Evolutionary conservation across 306 rosid species (phyloP).

Genomic region (Hippophae tibetana): DNA sequence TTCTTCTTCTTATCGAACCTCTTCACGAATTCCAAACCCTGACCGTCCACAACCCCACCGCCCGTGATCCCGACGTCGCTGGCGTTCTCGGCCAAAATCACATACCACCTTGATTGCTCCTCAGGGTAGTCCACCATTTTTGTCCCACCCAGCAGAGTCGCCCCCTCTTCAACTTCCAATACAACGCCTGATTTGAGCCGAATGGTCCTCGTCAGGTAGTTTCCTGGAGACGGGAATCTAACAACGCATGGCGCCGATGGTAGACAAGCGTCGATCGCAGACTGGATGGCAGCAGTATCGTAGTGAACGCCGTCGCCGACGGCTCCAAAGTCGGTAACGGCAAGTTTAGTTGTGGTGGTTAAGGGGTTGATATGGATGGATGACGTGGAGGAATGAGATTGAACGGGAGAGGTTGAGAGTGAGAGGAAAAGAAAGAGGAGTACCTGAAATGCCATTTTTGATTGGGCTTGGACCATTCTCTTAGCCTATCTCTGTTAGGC

Average conservation of each 20-base stretch:
- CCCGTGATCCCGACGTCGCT: slow-evolving; percentile 64
- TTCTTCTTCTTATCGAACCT: slow-evolving; percentile 64
- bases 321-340: slow-evolving; percentile 73
- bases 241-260: slow-evolving; percentile 31
- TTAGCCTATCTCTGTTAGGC: too few species aligned
- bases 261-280: slow-evolving; percentile 60
- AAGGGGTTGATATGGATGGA: not conserved
- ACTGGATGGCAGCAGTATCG: slow-evolving; percentile 73
- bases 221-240: slow-evolving; percentile 52
- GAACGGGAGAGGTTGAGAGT: slow-evolving; percentile 17
- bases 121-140: slow-evolving; percentile 51
- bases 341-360: slow-evolving; percentile 20
- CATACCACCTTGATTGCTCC: slow-evolving; percentile 63
- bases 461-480: too few species aligned
- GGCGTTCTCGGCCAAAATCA: slow-evolving; percentile 76
- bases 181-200: slow-evolving; percentile 66
- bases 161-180: slow-evolving; percentile 45
- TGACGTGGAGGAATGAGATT: slow-evolving; percentile 29
- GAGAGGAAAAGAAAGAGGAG: too few species aligned
- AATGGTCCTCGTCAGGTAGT: slow-evolving; percentile 68
- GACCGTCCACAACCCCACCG: slow-evolving; percentile 88
- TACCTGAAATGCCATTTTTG: too few species aligned
- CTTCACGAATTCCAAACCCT: slow-evolving; percentile 61
- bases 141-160: slow-evolving; percentile 58
- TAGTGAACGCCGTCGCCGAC: slow-evolving; percentile 58